Evolutionary conservation across 1,284 basidiomycete genomes (phyloP).

Genomic region (Trametes hirsuta): DNA sequence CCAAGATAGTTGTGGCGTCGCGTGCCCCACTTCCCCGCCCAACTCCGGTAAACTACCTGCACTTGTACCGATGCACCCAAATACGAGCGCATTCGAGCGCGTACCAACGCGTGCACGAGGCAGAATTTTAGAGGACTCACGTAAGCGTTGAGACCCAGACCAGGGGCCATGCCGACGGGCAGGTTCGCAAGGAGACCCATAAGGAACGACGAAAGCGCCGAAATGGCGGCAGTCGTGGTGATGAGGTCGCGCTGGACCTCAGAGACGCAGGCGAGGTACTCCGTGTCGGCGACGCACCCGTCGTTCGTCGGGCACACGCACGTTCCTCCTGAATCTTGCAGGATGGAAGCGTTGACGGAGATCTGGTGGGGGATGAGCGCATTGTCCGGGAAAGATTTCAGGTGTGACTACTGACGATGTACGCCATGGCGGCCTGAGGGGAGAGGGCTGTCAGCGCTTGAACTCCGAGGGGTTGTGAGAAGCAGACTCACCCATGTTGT

Average conservation of each 20-base stretch:
- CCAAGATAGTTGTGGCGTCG: no score
- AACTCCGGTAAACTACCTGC: no score
- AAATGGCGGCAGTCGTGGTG: constrained; percentile 78
- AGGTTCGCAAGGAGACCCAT: constrained; percentile 88
- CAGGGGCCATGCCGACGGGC: constrained; percentile 81
- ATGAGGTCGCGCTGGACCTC: constrained; percentile 76
- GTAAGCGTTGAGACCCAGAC: constrained; percentile 84
- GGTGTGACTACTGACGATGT: constrained; percentile 49
- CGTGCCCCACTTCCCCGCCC: no score
- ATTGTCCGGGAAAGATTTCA: not conserved
- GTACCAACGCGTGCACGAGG: no score
- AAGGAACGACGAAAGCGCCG: constrained; percentile 75
- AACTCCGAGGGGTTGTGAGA: not conserved
- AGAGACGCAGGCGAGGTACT: constrained; percentile 68
- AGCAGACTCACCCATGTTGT: constrained; percentile 73
- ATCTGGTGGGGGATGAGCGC: constrained; percentile 49
- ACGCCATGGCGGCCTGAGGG: constrained; percentile 66
- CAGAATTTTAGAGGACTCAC: constrained; percentile 37
- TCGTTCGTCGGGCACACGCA: constrained; percentile 70
- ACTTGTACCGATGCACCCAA: no score
- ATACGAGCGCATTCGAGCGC: no score
- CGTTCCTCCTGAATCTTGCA: constrained; percentile 79
- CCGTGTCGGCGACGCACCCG: constrained; percentile 56
- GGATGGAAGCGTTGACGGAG: constrained; percentile 82
- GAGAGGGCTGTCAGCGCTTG: not conserved